Evolutionary conservation across 345 rosid genomes (phyloP), one percentile per base, ranked within the genome.

Genomic region (Luvunga scandens): DNA sequence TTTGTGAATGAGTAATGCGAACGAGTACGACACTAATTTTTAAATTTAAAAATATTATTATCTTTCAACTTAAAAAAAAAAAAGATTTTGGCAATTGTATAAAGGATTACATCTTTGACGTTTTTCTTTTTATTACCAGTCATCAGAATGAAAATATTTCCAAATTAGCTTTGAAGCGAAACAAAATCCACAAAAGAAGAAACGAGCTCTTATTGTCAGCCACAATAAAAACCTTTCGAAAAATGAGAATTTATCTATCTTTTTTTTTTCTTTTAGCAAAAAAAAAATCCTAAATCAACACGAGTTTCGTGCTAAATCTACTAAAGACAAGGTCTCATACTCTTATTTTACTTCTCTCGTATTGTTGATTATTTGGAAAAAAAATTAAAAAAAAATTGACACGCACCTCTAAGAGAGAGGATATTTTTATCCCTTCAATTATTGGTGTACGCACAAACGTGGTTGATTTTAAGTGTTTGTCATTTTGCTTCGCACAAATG

Each of bases 231-330:
- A 53, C 4, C 57, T 18, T 53, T 53, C 1, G 22, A 61, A 4
- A 24, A 1, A 61, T 3, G 31, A 12, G 5, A 28, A 28, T 27
- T 62, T 1, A 45, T 42, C 16, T 12, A 42, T 16, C 57, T 5
- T 53, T 0, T 1, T 0, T 13, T 2, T 28, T 28, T 0, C 4
- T n/a, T n/a, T n/a, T n/a, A n/a, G n/a, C n/a, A n/a, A n/a, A 0
- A 10, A 61, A 14, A n/a, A 30, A 6, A 30, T 31, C 2, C 10
- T 6, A 10, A 16, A 5, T 30, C 1, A 30, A 18, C 5, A 6
- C 5, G 5, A 65, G 0, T 65, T 65, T 31, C 0, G 7, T 65
- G 4, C 9, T 31, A 31, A 18, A 65, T 64, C 39, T 33, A 31
- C 18, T 30, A 63, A 63, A 16, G 28, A 63, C 16, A 30, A 63